Evolutionary conservation across 495 filamentous ascomycete genomes (phyloP).

Genomic region (Aspergillus olivimuriae): DNA sequence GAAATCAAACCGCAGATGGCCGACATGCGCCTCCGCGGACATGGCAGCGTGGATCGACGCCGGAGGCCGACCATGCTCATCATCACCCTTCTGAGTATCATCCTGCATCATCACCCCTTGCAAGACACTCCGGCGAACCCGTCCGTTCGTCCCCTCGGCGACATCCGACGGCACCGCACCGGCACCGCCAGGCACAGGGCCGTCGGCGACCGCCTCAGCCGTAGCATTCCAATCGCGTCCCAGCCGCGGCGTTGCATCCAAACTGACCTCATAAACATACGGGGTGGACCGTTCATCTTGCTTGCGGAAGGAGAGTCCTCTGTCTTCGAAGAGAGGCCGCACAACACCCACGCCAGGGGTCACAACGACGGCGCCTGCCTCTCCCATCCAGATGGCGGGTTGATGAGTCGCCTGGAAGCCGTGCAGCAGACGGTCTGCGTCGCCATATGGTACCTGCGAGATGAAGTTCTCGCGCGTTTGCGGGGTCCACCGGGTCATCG

Average conservation of each 20-base stretch:
- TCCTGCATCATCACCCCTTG: background rate
- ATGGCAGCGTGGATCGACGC: too few relatives aligned
- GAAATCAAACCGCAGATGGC: constrained; percentile 21
- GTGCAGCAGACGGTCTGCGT: constrained; percentile 19
- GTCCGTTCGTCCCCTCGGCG: constrained; percentile 21
- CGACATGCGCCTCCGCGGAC: constrained; percentile 18
- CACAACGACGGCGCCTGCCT: constrained; percentile 19
- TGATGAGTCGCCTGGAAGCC: constrained; percentile 25
- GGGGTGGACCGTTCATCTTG: constrained; percentile 17
- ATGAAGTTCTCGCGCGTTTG: constrained; percentile 27
- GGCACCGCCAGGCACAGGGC: constrained; percentile 19
- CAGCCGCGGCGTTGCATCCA: constrained; percentile 16
- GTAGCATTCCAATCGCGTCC: constrained; percentile 22
- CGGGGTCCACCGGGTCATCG: constrained; percentile 25
- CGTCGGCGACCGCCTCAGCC: constrained; percentile 18
- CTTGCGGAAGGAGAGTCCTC: constrained; percentile 19
- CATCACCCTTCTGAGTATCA: background rate
- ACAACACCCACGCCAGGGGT: constrained; percentile 19
- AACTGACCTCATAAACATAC: constrained; percentile 21
- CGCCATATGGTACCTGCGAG: constrained; percentile 20
- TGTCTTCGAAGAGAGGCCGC: constrained; percentile 19
- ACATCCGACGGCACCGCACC: constrained; percentile 15
- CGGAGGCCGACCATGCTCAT: constrained; percentile 10
- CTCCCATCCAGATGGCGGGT: constrained; percentile 26
- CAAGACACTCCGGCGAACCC: background rate